Conservation (phyloP, 2,329 filamentous ascomycete genomes). For the Fusarium sp. region DNA sequence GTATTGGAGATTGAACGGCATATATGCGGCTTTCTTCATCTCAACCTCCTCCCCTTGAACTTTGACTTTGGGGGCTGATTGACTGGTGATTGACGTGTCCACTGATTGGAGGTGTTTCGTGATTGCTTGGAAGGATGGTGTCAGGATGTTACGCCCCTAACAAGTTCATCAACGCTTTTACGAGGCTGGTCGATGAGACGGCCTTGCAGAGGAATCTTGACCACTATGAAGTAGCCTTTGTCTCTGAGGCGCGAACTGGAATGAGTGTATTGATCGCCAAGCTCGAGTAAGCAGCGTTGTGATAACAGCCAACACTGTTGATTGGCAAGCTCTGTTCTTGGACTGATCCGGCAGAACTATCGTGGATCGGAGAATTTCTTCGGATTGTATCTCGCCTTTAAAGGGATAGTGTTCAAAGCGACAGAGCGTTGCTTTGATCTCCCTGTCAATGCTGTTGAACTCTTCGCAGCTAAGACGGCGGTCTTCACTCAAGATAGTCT, state of each 20-base stretch:
- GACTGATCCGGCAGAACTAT: not conserved
- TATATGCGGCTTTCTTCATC: too few relatives aligned
- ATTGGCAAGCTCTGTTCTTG: not conserved
- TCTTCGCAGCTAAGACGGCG: not conserved
- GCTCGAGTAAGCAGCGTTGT: too few relatives aligned
- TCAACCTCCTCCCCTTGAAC: fast-evolving
- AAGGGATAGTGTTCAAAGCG: fast-evolving
- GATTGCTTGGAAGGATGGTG: fast-evolving
- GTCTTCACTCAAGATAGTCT: too few relatives aligned
- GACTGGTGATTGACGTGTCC: not conserved
- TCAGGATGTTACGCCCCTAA: fast-evolving
- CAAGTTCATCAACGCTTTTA: not conserved
- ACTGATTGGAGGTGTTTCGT: fast-evolving
- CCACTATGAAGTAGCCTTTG: fast-evolving
- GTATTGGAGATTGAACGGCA: too few relatives aligned
- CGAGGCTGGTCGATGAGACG: fast-evolving
- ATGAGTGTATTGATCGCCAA: not conserved
- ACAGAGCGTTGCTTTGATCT: not conserved
- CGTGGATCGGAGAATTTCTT: fast-evolving
- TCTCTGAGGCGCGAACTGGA: not conserved
- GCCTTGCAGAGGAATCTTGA: fast-evolving
- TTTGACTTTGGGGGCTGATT: fast-evolving
- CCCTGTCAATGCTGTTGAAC: not conserved
- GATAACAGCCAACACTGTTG: not conserved
- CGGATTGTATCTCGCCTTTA: not conserved